phyloP scores from a whole-genome alignment of 2,329 filamentous ascomycete species.

The Paraconiothyrium sp. region DNA sequence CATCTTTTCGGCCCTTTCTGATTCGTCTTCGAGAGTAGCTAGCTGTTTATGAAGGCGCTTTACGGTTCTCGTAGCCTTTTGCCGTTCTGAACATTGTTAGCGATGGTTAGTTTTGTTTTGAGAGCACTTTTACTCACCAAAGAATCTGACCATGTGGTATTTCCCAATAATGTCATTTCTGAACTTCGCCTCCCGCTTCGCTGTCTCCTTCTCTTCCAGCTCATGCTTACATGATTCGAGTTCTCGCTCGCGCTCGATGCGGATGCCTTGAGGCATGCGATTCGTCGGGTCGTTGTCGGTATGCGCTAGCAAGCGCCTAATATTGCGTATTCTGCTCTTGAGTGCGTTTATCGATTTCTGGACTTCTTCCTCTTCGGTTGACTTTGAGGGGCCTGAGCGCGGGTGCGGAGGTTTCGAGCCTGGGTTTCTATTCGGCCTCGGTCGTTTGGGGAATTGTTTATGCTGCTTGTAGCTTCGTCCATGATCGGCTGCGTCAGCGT shows the following conservation, averaged over 20 bases:
- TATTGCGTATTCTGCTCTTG: slow-evolving; percentile 76
- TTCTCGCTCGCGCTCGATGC: slow-evolving; percentile 76
- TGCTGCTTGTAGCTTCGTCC: slow-evolving; percentile 35
- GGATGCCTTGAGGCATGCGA: slow-evolving; percentile 71
- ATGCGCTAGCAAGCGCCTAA: slow-evolving; percentile 71
- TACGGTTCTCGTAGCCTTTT: slow-evolving; percentile 73
- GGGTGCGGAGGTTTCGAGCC: slow-evolving; percentile 8
- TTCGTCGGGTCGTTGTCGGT: slow-evolving; percentile 58
- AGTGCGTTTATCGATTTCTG: slow-evolving; percentile 63
- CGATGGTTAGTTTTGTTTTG: slow-evolving; percentile 11
- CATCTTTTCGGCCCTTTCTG: slow-evolving; percentile 62
- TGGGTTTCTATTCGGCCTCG: slow-evolving; percentile 19
- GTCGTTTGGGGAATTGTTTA: slow-evolving; percentile 31
- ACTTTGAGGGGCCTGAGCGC: neutral
- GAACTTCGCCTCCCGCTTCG: slow-evolving; percentile 67
- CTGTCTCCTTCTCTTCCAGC: slow-evolving; percentile 55
- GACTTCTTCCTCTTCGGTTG: slow-evolving; percentile 3
- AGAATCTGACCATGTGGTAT: slow-evolving; percentile 87
- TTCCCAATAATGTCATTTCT: slow-evolving; percentile 76
- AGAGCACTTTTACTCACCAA: slow-evolving; percentile 64
- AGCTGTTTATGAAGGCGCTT: slow-evolving; percentile 72
- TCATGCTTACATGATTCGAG: slow-evolving; percentile 72
- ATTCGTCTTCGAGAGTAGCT: slow-evolving; percentile 58
- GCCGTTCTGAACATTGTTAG: slow-evolving; percentile 64
- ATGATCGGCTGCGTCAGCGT: slow-evolving; percentile 24